Conservation (phyloP, 2,329 filamentous ascomycete genomes). For the Xylariaceae sp. region DNA sequence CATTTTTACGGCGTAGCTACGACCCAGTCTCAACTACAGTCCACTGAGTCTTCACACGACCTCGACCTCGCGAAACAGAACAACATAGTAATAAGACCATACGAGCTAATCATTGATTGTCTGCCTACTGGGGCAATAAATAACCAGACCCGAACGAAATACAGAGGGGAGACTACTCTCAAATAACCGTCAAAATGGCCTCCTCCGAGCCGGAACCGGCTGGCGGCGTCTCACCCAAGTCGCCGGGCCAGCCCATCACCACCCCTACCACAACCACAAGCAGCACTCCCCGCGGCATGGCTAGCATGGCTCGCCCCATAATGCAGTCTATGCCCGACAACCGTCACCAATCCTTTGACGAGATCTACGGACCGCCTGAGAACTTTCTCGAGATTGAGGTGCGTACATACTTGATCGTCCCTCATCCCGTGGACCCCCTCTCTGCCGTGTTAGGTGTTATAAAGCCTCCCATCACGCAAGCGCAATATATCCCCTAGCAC, state of each 20-base stretch:
- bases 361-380: slow-evolving; percentile 97
- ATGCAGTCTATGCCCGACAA: slow-evolving; percentile 74
- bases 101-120: not conserved
- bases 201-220: slow-evolving; percentile 35
- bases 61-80: not conserved
- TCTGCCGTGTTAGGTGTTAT: too few relatives aligned
- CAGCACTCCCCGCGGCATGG: slow-evolving; percentile 38
- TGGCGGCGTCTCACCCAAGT: slow-evolving; percentile 33
- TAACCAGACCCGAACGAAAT: not conserved
- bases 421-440: too few relatives aligned
- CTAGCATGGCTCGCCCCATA: slow-evolving; percentile 56
- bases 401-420: slow-evolving; percentile 37
- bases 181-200: slow-evolving; percentile 39
- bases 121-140: slow-evolving; percentile 8
- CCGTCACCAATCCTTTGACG: slow-evolving; percentile 94
- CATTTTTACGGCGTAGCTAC: too few relatives aligned
- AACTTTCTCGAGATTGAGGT: slow-evolving; percentile 99
- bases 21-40: too few relatives aligned
- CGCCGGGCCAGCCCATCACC: slow-evolving; percentile 23
- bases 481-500: too few relatives aligned
- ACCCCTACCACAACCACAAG: slow-evolving; percentile 2
- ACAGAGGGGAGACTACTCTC: slow-evolving; percentile 14
- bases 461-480: too few relatives aligned
- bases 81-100: not conserved
- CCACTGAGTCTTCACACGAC: too few relatives aligned